Conservation (phyloP, 2,329 filamentous ascomycete species). For the Trichoderma oligosporum region DNA sequence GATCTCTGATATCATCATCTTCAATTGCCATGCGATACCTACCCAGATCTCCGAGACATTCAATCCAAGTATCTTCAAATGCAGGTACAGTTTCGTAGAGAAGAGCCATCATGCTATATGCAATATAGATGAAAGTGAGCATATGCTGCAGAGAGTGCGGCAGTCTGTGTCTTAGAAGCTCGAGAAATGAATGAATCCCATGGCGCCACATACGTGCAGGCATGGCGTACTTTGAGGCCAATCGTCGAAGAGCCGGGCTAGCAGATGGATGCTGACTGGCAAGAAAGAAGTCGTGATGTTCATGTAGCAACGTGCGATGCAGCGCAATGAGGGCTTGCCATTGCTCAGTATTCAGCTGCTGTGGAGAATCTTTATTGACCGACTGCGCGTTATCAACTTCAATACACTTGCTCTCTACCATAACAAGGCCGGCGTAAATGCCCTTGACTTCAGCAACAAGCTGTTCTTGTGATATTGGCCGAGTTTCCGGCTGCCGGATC, state of each 20-base stretch:
- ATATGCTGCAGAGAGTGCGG: slow-evolving; percentile 81
- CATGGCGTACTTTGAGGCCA: slow-evolving; percentile 84
- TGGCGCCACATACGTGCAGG: slow-evolving; percentile 92
- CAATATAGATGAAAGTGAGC: slow-evolving; percentile 83
- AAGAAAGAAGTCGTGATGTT: slow-evolving; percentile 83
- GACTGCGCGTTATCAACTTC: slow-evolving; percentile 68
- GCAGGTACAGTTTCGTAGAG: slow-evolving; percentile 79
- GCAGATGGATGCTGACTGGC: slow-evolving; percentile 83
- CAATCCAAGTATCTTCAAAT: slow-evolving; percentile 89
- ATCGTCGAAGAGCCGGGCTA: slow-evolving; percentile 58
- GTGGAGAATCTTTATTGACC: slow-evolving; percentile 40
- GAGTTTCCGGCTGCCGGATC: slow-evolving; percentile 53
- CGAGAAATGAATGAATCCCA: slow-evolving; percentile 81
- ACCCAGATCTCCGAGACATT: slow-evolving; percentile 82
- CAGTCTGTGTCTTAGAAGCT: slow-evolving; percentile 68
- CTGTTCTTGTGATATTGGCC: slow-evolving; percentile 72
- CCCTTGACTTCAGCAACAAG: slow-evolving; percentile 76
- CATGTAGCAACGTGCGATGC: slow-evolving; percentile 74
- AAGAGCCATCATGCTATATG: slow-evolving; percentile 86
- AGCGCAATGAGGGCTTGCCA: slow-evolving; percentile 82
- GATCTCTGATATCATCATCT: slow-evolving; percentile 68
- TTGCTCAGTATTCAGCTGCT: slow-evolving; percentile 59
- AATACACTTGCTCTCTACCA: slow-evolving; percentile 85
- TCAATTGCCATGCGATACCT: slow-evolving; percentile 89
- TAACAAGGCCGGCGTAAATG: slow-evolving; percentile 77